Base-by-base conservation (phyloP, 805 yeast genomes). In the Cyberlindnera japonica region DNA sequence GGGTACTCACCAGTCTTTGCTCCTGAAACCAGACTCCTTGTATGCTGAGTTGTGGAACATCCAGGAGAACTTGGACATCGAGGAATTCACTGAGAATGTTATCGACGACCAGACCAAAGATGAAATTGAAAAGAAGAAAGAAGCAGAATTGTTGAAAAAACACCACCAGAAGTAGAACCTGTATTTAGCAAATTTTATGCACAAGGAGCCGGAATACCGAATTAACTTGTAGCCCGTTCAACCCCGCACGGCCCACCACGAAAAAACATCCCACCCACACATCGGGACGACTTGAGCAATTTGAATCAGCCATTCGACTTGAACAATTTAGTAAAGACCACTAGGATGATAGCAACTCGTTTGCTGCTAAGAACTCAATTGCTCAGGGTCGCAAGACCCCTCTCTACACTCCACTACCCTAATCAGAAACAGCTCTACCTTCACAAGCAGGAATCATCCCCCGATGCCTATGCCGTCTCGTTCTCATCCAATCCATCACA, bases 41-140 rank as follows among this genome's bases (percentile, higher is more conserved):
- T 93, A 93, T 63, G 71, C 76, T 17, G 81, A 80, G 45, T 70
- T 93, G 55, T 93, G 99, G 99, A 75, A 81, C 53, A 87, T 95
- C 33, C 99, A 93, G 67, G 97, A 91, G 60, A 75, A 81, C 50
- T 63, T 83, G 40, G 82, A 80, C 37, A 39, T 79, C 34, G 63
- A 65, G 27, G 65, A 63, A 37, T 62, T 67, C 29, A 40, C 62
- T 17, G 54, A 61, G 22, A 51, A 40, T 14, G 16, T 15, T 13
- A 18, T 28, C 13, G 45, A 37, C 13, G 33, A 20, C 5, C 22
- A 34, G 30, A 19, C 23, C 2, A 12, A 15, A 11, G 45, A 42
- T 5, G 28, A 15, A n/a, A 12, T 26, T 12, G 42, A 38, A 42
- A 42, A 42, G 42, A 30, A 27, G 33, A 42, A 34, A 13, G 45